These are phyloP conservation scores for Capsicum rhomboideum DNA, from an alignment of 257 asterid genomes.

Conservation along the genomic window DNA sequence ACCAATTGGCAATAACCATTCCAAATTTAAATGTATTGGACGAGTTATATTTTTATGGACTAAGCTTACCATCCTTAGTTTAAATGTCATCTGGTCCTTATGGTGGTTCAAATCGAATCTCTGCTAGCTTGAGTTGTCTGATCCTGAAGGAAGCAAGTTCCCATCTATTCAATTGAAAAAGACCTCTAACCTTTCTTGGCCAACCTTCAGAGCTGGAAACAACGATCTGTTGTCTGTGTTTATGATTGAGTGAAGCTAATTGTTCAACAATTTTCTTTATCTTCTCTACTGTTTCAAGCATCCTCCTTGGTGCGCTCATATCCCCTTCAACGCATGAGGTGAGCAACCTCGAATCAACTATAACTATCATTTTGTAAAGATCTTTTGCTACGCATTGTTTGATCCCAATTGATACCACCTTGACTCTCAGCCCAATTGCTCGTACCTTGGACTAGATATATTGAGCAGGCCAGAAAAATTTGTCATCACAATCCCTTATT, in stretches of 20 bases:
- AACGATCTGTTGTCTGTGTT: neutral
- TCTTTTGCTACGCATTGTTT: neutral
- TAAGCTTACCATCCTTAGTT: too few relatives aligned
- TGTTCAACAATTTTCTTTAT: neutral
- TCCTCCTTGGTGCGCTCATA: neutral
- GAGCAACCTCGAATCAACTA: neutral
- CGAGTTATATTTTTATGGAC: too few relatives aligned
- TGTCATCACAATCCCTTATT: neutral
- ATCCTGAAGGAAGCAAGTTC: neutral
- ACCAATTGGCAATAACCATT: too few relatives aligned
- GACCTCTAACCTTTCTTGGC: neutral
- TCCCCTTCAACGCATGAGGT: too few relatives aligned
- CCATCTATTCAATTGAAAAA: neutral
- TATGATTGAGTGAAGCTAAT: neutral
- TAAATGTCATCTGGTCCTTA: too few relatives aligned
- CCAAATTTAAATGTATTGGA: too few relatives aligned
- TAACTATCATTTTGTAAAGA: neutral
- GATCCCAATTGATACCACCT: too few relatives aligned
- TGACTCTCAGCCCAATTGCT: too few relatives aligned
- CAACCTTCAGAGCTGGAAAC: neutral
- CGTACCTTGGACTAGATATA: too few relatives aligned
- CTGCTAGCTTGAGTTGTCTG: neutral
- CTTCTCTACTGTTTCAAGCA: neutral
- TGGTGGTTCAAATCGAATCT: neutral
- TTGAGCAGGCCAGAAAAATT: too few relatives aligned